phyloP scores from a whole-genome alignment of 768 basidiomycete species.

The Tricholoma flavovirens region DNA sequence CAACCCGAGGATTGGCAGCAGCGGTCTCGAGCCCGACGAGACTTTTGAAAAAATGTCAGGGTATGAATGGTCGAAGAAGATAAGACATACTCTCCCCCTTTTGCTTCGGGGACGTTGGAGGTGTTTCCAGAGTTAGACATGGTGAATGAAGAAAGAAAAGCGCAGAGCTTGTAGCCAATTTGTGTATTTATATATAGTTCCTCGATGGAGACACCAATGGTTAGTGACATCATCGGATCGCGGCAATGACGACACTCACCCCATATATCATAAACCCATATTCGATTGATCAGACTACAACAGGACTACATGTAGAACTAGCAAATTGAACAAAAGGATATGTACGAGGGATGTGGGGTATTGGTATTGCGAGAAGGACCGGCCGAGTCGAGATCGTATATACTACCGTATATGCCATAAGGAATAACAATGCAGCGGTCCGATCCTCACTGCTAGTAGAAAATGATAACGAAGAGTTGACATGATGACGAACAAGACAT shows the following conservation, averaged over 20 bases:
- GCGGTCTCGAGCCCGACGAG: slow-evolving; percentile 42
- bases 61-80: neutral
- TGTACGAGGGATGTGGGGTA: neutral
- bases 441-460: too few species aligned
- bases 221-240: slow-evolving; percentile 6
- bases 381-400: neutral
- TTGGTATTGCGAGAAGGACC: neutral
- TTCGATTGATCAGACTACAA: neutral
- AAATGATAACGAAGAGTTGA: neutral
- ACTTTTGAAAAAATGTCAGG: slow-evolving; percentile 13
- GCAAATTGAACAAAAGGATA: neutral
- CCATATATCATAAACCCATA: neutral
- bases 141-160: slow-evolving; percentile 13
- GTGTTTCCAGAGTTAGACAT: slow-evolving; percentile 24
- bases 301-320: neutral
- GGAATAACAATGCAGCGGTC: too few species aligned
- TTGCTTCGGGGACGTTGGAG: slow-evolving; percentile 33
- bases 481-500: neutral
- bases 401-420: too few species aligned
- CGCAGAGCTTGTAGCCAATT: neutral
- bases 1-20: slow-evolving; percentile 45
- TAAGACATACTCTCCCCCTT: slow-evolving; percentile 27
- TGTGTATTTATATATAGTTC: neutral
- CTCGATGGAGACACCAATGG: neutral
- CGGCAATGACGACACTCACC: slow-evolving; percentile 9